Evolutionary conservation across 73 alveolate genomes (phyloP).

Genomic region (Effrenium voratum): DNA sequence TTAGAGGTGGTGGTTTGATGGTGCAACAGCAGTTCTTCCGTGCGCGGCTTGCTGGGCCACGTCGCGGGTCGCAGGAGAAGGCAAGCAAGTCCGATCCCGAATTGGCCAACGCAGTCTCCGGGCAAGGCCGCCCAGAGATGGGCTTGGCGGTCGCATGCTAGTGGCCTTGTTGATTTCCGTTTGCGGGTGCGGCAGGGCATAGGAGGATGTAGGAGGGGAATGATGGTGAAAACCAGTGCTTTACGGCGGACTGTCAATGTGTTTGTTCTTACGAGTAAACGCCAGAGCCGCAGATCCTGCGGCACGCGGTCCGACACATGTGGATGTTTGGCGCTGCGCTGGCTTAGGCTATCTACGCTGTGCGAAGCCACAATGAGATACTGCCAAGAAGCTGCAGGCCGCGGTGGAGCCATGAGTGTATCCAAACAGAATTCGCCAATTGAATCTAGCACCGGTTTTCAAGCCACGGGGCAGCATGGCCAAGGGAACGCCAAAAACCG

Average conservation of each 20-base stretch:
- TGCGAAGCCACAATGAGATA: slow-evolving; percentile 29
- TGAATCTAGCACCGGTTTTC: neutral
- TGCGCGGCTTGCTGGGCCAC: no score
- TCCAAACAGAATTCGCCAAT: neutral
- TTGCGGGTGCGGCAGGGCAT: neutral
- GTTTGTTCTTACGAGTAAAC: no score
- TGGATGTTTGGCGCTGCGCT: no score
- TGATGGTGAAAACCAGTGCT: neutral
- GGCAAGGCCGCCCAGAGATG: neutral
- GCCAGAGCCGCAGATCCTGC: no score
- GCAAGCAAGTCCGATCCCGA: neutral
- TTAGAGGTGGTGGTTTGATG: no score
- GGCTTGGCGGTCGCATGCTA: no score
- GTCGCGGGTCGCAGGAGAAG: slow-evolving; percentile 10
- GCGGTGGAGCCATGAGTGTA: no score
- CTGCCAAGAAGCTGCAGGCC: slow-evolving; percentile 43
- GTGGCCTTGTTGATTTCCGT: neutral
- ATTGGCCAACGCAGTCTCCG: slow-evolving; percentile 8
- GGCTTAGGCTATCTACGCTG: slow-evolving; percentile 9
- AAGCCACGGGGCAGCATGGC: neutral
- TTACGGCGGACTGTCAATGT: no score
- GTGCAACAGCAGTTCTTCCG: no score
- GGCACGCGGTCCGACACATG: no score
- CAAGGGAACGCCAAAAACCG: neutral
- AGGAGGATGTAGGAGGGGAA: neutral